Percentiles rank a stretch among this genome's conserved stretches.
Conservation (phyloP, 768 basidiomycete genomes). For the Kwoniella sp. region DNA sequence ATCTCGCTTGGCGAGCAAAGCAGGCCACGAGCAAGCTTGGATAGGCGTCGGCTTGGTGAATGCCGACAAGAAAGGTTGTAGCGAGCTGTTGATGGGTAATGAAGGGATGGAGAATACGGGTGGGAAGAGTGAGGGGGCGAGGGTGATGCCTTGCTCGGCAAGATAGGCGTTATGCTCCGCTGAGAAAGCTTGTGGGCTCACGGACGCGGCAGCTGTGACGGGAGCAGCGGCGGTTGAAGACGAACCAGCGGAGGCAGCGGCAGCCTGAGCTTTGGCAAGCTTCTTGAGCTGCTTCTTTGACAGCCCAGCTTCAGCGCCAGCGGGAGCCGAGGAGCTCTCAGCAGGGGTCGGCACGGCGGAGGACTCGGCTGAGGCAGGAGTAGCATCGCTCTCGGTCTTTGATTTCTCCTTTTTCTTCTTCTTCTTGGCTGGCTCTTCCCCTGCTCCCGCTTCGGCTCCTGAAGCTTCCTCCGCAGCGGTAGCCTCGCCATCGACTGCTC, state of each 20-base stretch:
- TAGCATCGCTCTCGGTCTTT: neutral
- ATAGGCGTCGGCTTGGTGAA: constrained; percentile 93
- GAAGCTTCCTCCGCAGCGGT: constrained; percentile 8
- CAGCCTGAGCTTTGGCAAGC: constrained; percentile 32
- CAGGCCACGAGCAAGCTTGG: constrained; percentile 93
- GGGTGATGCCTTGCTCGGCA: constrained; percentile 70
- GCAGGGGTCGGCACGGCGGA: constrained; percentile 18
- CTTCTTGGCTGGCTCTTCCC: constrained; percentile 31
- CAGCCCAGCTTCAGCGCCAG: constrained; percentile 8
- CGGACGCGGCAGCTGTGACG: constrained; percentile 32
- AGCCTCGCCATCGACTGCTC: constrained; percentile 5
- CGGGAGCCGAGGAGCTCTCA: constrained; percentile 5
- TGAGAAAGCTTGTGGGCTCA: constrained; percentile 50
- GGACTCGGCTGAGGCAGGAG: constrained; percentile 1
- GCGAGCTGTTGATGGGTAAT: constrained; percentile 67
- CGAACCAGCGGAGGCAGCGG: constrained; percentile 12
- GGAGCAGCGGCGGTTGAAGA: constrained; percentile 17
- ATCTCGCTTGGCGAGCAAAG: constrained; percentile 69
- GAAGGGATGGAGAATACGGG: constrained; percentile 75
- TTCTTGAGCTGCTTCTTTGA: constrained; percentile 45
- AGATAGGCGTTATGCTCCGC: constrained; percentile 69
- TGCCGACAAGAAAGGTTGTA: constrained; percentile 66
- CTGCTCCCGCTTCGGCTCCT: neutral
- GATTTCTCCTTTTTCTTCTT: constrained; percentile 24
- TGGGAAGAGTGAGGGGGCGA: constrained; percentile 62